Percentiles rank a stretch among this genome's conserved stretches.
Conservation (phyloP, 495 filamentous ascomycete species). For the Neurospora pannonica region DNA sequence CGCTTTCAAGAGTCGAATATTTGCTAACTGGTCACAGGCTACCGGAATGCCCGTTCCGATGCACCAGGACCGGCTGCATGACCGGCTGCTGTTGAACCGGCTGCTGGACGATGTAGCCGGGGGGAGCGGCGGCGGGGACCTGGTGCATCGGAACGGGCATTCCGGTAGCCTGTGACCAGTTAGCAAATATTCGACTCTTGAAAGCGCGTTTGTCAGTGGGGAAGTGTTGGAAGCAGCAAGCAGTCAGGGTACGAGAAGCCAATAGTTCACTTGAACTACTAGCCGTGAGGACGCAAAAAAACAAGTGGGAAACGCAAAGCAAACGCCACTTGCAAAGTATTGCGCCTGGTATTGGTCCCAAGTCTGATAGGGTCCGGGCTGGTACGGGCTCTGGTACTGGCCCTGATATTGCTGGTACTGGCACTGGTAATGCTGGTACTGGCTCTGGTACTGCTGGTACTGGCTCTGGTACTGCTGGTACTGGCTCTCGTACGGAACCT, state of each 20-base stretch:
- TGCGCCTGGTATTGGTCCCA: not conserved
- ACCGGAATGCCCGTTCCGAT: constrained; percentile 4
- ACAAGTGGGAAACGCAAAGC: not conserved
- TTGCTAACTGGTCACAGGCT: not conserved
- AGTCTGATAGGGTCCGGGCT: not conserved
- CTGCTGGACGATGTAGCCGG: constrained; percentile 5
- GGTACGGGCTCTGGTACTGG: not conserved
- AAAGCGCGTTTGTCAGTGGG: not conserved
- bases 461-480: not conserved
- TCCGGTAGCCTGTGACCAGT: not conserved
- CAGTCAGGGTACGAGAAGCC: not conserved
- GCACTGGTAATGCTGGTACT: not conserved
- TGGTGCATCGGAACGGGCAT: constrained; percentile 9
- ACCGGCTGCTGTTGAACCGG: constrained; percentile 11
- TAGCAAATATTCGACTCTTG: not conserved
- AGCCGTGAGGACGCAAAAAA: not conserved
- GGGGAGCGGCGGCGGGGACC: constrained; percentile 1
- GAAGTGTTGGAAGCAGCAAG: not conserved
- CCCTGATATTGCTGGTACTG: not conserved
- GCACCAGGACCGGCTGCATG: constrained; percentile 11
- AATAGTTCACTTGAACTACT: not conserved
- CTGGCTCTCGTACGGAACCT: not conserved
- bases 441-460: not conserved
- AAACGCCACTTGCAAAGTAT: not conserved
- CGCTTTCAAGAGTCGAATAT: not conserved